Evolutionary conservation across 2,329 filamentous ascomycete species (phyloP), one percentile per base, ranked within the genome.

Genomic region (Grosmannia clavigera): DNA sequence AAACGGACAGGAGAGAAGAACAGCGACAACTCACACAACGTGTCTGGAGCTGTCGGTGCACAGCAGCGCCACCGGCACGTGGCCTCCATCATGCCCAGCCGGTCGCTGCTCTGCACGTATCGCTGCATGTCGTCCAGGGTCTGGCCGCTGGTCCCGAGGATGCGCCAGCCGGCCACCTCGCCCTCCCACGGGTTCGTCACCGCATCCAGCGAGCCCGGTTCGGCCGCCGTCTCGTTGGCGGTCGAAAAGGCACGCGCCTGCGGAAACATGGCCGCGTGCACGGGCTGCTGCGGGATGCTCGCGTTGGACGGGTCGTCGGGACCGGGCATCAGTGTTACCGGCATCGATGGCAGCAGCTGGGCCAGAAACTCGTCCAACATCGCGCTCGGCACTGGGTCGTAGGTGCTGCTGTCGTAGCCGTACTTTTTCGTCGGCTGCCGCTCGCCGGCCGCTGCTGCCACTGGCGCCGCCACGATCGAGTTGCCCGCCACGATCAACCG

Each of bases 161-260:
- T 74, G 52, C 90, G 82, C 86, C 90, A 95, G 1, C 94, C 95
- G 60, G 95, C 91, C 0, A 99, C 74, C 70, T 96, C 90, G 27
- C 85, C 90, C 67, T 95, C 88, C 85, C 88, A 95, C 0, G 94
- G 94, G 68, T 99, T 99, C 5, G 94, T 97, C 55, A 92, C 88
- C 6, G 82, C 80, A 71, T 97, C 90, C 58, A 99, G 84, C 86
- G 91, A 96, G 61, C 63, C 60, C 6, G 63, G 59, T 56, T 61
- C 43, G 12, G 55, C 52, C 12, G 43, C n/a, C 9, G 33, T 10
- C 33, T 35, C 33, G 33, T 35, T 35, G 33, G 33, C 72, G 12
- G 78, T 74, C 40, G 80, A 80, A 69, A 90, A 99, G 9, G 81
- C 75, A 64, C 91, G 81, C 22, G 90, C 78, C 10, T 81, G 79